Evolutionary conservation across 805 yeast genomes (phyloP).

Genomic region (Kodamaea laetipori): DNA sequence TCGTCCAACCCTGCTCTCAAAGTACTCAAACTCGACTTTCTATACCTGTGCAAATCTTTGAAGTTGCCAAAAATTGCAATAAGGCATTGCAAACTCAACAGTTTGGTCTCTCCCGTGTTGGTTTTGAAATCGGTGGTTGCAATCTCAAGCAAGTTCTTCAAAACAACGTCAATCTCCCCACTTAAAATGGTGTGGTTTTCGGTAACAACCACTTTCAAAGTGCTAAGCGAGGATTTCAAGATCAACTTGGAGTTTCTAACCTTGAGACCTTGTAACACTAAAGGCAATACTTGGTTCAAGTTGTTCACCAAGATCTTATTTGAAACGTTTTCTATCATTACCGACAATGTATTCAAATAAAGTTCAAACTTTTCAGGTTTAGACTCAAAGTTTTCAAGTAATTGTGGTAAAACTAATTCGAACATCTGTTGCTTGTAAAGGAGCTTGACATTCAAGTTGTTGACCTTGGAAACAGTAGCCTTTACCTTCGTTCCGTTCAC

Average conservation of each 20-base stretch:
- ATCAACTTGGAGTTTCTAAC: slow-evolving; percentile 39
- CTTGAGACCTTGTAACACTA: slow-evolving; percentile 64
- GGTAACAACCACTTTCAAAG: slow-evolving; percentile 53
- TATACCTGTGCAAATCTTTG: slow-evolving; percentile 52
- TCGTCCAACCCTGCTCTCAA: slow-evolving; percentile 67
- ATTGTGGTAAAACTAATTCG: slow-evolving; percentile 54
- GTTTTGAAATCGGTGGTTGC: slow-evolving; percentile 22
- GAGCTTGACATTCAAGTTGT: slow-evolving; percentile 59
- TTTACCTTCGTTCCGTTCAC: slow-evolving; percentile 21
- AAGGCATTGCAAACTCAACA: slow-evolving; percentile 59
- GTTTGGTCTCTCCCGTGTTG: slow-evolving; percentile 54
- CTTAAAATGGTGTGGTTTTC: slow-evolving; percentile 57
- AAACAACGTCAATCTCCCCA: slow-evolving; percentile 52
- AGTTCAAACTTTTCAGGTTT: slow-evolving; percentile 40
- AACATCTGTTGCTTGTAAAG: slow-evolving; percentile 84
- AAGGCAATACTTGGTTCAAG: slow-evolving; percentile 64
- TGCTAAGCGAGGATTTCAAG: slow-evolving; percentile 60
- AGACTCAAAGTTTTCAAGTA: slow-evolving; percentile 37
- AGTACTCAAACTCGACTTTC: slow-evolving; percentile 47
- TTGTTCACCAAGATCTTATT: slow-evolving; percentile 64
- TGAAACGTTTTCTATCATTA: slow-evolving; percentile 66
- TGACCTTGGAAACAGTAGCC: slow-evolving; percentile 44
- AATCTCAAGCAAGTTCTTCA: slow-evolving; percentile 54
- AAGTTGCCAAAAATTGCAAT: slow-evolving; percentile 30
- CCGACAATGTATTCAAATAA: slow-evolving; percentile 66